Evolutionary conservation across 1,284 basidiomycete genomes (phyloP).

Genomic region (Waitea zeae): DNA sequence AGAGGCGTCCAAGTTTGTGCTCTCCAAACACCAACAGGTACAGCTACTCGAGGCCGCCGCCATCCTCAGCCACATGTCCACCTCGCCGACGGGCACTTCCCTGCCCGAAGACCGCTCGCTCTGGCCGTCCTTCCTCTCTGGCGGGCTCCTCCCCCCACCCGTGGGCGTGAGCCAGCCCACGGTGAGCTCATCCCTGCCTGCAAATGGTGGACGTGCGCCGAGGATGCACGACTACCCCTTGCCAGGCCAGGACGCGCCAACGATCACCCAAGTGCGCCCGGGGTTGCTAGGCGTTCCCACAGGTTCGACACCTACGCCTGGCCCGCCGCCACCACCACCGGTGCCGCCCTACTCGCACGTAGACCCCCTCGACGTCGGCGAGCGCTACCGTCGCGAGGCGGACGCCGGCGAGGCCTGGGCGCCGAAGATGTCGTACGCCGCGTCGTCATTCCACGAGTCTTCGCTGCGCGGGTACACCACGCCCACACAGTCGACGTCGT

Average conservation of each 20-base stretch:
- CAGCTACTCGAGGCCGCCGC: constrained; percentile 95
- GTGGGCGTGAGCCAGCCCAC: constrained; percentile 9
- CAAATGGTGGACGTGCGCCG: constrained; percentile 20
- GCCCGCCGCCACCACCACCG: no score
- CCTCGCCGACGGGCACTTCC: constrained; percentile 45
- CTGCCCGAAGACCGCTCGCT: constrained; percentile 85
- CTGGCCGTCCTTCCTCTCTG: constrained; percentile 67
- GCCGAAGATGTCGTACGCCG: constrained; percentile 4
- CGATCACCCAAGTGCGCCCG: constrained; percentile 33
- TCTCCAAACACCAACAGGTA: constrained; percentile 97
- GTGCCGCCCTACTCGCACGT: constrained; percentile 15
- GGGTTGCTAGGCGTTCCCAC: constrained; percentile 35
- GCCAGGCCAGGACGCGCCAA: constrained; percentile 13
- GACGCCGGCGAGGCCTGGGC: neutral
- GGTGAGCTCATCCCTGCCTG: constrained; percentile 1
- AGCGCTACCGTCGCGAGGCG: constrained; percentile 19
- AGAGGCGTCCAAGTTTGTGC: constrained; percentile 83
- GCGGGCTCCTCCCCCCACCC: constrained; percentile 44
- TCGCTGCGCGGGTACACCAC: neutral
- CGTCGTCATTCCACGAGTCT: neutral
- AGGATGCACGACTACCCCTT: constrained; percentile 47
- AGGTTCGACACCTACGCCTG: constrained; percentile 2
- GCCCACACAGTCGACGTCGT: constrained; percentile 4
- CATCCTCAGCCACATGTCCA: constrained; percentile 75
- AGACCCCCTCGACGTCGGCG: constrained; percentile 39